Conservation (phyloP, 1,284 basidiomycete species). For the Stygiomarasmius scandens region DNA sequence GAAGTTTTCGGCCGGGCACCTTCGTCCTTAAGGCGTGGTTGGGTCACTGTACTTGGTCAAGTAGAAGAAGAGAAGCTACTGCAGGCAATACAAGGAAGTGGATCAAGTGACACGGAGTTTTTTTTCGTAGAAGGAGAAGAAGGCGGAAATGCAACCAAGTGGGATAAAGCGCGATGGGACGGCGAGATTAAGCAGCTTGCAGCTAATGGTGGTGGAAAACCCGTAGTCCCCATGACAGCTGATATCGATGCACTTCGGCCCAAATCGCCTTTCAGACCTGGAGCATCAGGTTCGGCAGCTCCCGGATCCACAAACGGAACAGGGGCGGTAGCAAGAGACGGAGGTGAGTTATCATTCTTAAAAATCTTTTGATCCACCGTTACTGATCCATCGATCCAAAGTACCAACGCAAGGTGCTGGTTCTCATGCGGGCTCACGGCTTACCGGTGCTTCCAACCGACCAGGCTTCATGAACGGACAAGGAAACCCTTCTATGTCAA, state of each 20-base stretch:
- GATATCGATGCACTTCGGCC: constrained; percentile 88
- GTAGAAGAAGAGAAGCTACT: constrained; percentile 59
- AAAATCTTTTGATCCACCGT: background rate
- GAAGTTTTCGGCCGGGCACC: constrained; percentile 85
- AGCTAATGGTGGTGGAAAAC: constrained; percentile 48
- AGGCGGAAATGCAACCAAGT: constrained; percentile 46
- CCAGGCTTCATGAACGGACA: constrained; percentile 9
- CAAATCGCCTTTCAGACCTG: constrained; percentile 71
- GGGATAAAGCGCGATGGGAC: constrained; percentile 65
- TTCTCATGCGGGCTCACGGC: constrained; percentile 9
- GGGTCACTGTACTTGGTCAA: constrained; percentile 86
- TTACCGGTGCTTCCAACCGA: constrained; percentile 12
- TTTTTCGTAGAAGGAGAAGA: constrained; percentile 45
- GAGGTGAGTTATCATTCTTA: constrained; percentile 8
- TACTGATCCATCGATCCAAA: no score
- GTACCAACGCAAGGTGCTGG: background rate
- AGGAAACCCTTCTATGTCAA: constrained; percentile 18
- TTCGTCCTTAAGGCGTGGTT: constrained; percentile 80
- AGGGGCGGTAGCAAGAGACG: constrained; percentile 14
- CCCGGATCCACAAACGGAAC: constrained; percentile 14
- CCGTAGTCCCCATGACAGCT: constrained; percentile 69
- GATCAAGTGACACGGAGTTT: constrained; percentile 12
- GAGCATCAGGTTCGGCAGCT: constrained; percentile 15
- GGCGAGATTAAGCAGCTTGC: constrained; percentile 52
- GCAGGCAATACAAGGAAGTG: constrained; percentile 33